Base-by-base conservation (phyloP, 2,329 filamentous ascomycete genomes). In the Fragosphaeria purpurea region DNA sequence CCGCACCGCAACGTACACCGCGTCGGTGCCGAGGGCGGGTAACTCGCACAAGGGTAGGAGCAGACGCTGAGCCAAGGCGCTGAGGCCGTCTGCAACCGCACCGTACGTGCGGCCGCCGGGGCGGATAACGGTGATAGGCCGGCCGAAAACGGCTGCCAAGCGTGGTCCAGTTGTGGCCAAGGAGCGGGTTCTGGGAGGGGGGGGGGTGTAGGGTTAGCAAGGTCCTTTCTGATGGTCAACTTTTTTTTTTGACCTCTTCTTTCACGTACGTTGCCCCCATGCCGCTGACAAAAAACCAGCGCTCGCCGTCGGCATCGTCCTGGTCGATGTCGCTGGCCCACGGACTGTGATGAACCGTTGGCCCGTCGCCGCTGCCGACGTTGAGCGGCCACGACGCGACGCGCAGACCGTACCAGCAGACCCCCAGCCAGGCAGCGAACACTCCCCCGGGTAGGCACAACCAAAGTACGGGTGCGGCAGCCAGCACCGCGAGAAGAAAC, bases 41-140 rank as follows among this genome's bases (percentile, higher is more conserved):
- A 50, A 35, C 2, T 40, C 39, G 11, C 44, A 46, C 2, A 46
- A 41, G 13, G 67, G 49, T 7, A 62, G 50, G 31, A 64, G 51
- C 13, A 60, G 65, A 5, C 65, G 61, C 50, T 64, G 64, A 4
- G 68, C 44, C 40, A 65, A 56, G n/a, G 60, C 53, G 13, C 56
- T 64, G 41, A 76, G 56, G 31, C 77, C 61, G 58, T 80, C 77
- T 57, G 79, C 73, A 38, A 75, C 67, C 3, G 75, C 66, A 53
- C 79, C 77, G 34, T 74, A 68, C 8, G 76, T 70, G 34, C 67
- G 66, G 1, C 44, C 22, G 22, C 22, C 46, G 51, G 69, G 65
- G 53, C 76, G 72, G 44, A 78, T 72, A 60, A 72, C 74, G 42
- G 69, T 73, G 55, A 80, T 69, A 44, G 67, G 61, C 8, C 63